phyloP scores from a whole-genome alignment of 805 yeast genomes.

The Candida dajiaensis region DNA sequence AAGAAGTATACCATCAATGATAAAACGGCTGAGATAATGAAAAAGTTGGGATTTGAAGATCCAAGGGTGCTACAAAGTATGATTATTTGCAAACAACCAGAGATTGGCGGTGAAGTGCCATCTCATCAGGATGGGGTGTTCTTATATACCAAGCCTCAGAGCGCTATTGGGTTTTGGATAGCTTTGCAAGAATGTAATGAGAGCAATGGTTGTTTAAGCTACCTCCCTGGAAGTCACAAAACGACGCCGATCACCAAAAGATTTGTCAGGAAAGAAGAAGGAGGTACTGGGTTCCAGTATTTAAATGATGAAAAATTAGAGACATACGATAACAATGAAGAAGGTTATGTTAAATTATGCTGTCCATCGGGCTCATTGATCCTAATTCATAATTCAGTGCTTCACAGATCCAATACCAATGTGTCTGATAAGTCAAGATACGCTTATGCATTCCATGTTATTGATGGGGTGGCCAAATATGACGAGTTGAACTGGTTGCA shows the following conservation, averaged over 20 bases:
- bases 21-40: conserved; percentile 45
- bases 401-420: conserved; percentile 68
- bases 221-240: conserved; percentile 67
- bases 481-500: conserved; percentile 74
- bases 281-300: conserved; percentile 51
- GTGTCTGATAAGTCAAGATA: conserved; percentile 49
- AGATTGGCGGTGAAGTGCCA: conserved; percentile 68
- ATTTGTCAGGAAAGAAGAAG: conserved; percentile 48
- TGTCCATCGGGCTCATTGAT: conserved; percentile 72
- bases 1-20: conserved; percentile 43
- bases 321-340: conserved; percentile 22
- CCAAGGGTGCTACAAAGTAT: conserved; percentile 74
- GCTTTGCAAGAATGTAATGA: conserved; percentile 69
- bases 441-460: conserved; percentile 76
- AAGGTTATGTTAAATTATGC: conserved; percentile 43
- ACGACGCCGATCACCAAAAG: conserved; percentile 50
- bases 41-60: conserved; percentile 47
- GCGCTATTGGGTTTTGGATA: conserved; percentile 77
- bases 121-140: conserved; percentile 74
- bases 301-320: conserved; percentile 25
- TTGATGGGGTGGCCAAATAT: conserved; percentile 59
- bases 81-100: conserved; percentile 76
- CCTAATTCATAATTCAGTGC: conserved; percentile 62
- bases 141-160: conserved; percentile 62
- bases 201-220: conserved; percentile 64